Evolutionary conservation across 1,284 basidiomycete genomes (phyloP).

Genomic region (Macrocystidia cucumis): DNA sequence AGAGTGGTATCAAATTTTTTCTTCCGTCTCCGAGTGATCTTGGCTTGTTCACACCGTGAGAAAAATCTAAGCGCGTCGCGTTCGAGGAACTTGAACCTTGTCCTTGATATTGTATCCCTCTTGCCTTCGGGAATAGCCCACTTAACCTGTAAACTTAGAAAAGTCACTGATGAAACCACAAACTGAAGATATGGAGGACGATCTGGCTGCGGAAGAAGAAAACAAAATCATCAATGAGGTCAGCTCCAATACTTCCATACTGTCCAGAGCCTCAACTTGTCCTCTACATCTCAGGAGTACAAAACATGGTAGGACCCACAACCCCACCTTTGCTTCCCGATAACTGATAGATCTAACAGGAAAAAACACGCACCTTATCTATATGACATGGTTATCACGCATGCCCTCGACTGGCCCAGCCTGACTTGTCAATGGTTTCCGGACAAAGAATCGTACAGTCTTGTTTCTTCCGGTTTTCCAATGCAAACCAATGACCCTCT

Average conservation of each 20-base stretch:
- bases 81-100: too few relatives aligned
- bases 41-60: too few relatives aligned
- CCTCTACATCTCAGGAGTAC: conserved; percentile 67
- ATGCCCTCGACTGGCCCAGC: conserved; percentile 97
- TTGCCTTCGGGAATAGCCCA: background rate
- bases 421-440: conserved; percentile 99
- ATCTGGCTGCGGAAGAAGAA: conserved; percentile 76
- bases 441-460: conserved; percentile 78
- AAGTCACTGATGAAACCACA: conserved; percentile 49
- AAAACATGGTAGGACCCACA: conserved; percentile 59
- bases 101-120: background rate
- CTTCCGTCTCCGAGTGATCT: too few relatives aligned
- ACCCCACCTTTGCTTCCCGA: conserved; percentile 1
- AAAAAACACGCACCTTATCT: conserved; percentile 98
- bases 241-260: too few relatives aligned
- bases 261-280: too few relatives aligned
- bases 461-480: conserved; percentile 3
- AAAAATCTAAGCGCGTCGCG: too few relatives aligned
- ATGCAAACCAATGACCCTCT: conserved; percentile 2
- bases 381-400: conserved; percentile 96
- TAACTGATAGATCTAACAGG: conserved; percentile 34
- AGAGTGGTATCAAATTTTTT: too few relatives aligned
- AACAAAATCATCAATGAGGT: conserved; percentile 93
- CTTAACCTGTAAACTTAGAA: background rate
- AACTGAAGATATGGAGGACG: conserved; percentile 74